These are phyloP conservation scores for Quercus robur DNA, from an alignment of 306 rosid species.

Conservation along the genomic window DNA sequence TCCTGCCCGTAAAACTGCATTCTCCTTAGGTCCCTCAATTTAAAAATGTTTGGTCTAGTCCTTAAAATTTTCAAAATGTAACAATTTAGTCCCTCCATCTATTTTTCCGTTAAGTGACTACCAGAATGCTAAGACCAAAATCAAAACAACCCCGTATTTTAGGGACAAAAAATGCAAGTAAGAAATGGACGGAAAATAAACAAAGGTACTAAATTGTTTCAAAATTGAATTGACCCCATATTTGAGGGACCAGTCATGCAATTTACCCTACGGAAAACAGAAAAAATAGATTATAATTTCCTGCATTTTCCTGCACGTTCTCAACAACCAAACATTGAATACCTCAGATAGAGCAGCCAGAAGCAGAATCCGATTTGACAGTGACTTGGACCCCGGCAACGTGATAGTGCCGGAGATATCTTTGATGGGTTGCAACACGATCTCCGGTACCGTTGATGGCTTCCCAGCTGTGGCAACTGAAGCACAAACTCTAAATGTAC, in stretches of 20 bases:
- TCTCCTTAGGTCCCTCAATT: neutral
- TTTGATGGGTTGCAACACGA: slow-evolving; percentile 82
- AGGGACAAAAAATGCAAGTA: no score
- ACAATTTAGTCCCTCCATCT: no score
- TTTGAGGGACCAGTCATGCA: neutral
- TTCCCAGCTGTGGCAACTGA: slow-evolving; percentile 69
- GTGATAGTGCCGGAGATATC: slow-evolving; percentile 80
- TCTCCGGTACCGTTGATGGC: slow-evolving; percentile 74
- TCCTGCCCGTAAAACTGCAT: neutral
- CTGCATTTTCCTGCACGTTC: neutral
- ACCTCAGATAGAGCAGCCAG: slow-evolving; percentile 99
- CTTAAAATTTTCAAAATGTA: no score
- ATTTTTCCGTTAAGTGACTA: no score
- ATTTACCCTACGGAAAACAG: neutral
- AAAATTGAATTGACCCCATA: no score
- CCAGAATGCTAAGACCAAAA: no score
- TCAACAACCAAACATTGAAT: slow-evolving; percentile 2
- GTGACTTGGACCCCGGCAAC: slow-evolving; percentile 94
- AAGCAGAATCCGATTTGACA: slow-evolving; percentile 88
- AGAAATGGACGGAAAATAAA: no score
- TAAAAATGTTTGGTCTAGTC: no score
- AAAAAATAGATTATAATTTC: no score
- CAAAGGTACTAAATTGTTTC: no score
- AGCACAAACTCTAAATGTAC: slow-evolving; percentile 49
- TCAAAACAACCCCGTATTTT: no score